Evolutionary conservation across 331 rosid species (phyloP).

Genomic region (Stylosanthes scabra): DNA sequence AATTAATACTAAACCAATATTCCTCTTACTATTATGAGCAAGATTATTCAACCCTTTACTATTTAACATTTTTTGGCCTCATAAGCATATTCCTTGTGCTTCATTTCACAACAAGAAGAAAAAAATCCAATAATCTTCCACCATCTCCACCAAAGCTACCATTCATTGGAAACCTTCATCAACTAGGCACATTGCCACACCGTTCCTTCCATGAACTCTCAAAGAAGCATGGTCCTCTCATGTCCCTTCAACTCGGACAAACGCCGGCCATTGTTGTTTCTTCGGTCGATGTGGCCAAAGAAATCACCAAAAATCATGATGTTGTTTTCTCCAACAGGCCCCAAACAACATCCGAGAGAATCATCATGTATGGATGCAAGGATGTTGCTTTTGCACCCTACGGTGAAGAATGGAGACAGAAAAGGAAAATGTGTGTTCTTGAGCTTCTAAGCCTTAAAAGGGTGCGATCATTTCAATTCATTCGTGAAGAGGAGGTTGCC

Average conservation of each 20-base stretch:
- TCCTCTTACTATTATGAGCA: neutral
- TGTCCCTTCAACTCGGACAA: slow-evolving; percentile 42
- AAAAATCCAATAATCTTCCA: slow-evolving; percentile 23
- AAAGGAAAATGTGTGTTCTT: slow-evolving; percentile 35
- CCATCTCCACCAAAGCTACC: slow-evolving; percentile 45
- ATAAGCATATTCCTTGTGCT: neutral
- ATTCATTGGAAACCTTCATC: slow-evolving; percentile 53
- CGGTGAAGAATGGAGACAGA: slow-evolving; percentile 57
- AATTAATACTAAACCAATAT: neutral
- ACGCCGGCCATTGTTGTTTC: slow-evolving; percentile 48
- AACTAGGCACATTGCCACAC: slow-evolving; percentile 44
- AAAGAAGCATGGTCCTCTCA: slow-evolving; percentile 46
- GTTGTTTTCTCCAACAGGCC: slow-evolving; percentile 44
- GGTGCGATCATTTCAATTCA: slow-evolving; percentile 44
- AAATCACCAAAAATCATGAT: slow-evolving; percentile 45
- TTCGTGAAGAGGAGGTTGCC: slow-evolving; percentile 45
- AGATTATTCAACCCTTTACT: neutral
- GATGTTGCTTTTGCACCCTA: slow-evolving; percentile 46
- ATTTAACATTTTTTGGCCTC: neutral
- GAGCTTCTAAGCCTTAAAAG: slow-evolving; percentile 52
- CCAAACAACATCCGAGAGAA: neutral
- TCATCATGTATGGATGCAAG: slow-evolving; percentile 34
- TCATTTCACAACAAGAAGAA: neutral
- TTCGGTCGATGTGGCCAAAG: slow-evolving; percentile 38
- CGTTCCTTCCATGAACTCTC: slow-evolving; percentile 40